Conservation (phyloP, 2,329 filamentous ascomycete species). For the Cadophora malorum region DNA sequence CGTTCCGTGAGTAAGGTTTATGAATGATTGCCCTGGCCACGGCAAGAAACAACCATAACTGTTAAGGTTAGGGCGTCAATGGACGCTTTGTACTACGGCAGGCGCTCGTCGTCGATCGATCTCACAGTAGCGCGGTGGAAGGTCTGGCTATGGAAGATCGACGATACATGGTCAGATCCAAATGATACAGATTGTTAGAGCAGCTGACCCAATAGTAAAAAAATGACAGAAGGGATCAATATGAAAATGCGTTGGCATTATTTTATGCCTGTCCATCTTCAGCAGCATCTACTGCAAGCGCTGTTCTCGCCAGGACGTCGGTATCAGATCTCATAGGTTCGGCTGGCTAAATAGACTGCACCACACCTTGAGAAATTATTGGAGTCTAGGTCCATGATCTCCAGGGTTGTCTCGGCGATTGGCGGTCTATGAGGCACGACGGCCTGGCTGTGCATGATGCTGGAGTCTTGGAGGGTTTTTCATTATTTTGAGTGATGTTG, state of each 20-base stretch:
- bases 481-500: background rate
- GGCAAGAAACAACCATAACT: background rate
- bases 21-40: background rate
- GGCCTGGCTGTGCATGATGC: background rate
- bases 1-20: background rate
- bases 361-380: background rate
- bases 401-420: conserved; percentile 11
- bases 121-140: background rate
- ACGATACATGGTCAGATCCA: background rate
- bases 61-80: conserved; percentile 3
- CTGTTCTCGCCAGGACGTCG: background rate
- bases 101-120: background rate
- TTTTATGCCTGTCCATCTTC: background rate
- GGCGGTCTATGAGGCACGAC: background rate
- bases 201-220: background rate
- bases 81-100: background rate
- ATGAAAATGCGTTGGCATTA: background rate
- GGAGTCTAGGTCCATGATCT: background rate
- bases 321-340: background rate
- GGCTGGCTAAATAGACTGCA: background rate
- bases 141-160: background rate
- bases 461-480: background rate
- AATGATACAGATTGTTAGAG: background rate
- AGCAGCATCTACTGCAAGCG: background rate
- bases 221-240: background rate